Base-by-base conservation (phyloP, 2,329 filamentous ascomycete species). In the Aspergillus pseudotamarii region DNA sequence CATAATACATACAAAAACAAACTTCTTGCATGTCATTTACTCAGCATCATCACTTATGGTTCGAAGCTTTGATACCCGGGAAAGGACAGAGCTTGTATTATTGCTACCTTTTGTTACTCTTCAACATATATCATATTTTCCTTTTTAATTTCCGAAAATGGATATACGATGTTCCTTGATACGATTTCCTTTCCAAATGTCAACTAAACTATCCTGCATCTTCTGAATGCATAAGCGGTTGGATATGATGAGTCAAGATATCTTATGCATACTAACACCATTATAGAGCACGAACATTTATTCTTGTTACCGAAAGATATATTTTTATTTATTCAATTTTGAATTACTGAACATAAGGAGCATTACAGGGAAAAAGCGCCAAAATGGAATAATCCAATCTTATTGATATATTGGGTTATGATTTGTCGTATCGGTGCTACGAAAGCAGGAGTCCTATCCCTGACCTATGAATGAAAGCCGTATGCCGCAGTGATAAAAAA, bases 361-460 rank as follows among this genome's bases (percentile, higher is more conserved):
- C 4, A 6, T 19, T 55, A 38, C 32, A 55, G 11, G 19, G 4
- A n/a, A 45, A 34, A 36, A 14, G 8, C 4, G 4, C 34, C 10
- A 56, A 46, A 34, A 57, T n/a, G 23, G 36, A 36, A 54, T 23
- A 16, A 23, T 58, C 55, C 56, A 54, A 46, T 53, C 41, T 34
- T 51, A 14, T 36, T 59, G 60, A 54, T 61, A 66, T 68, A 64
- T 56, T 51, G 63, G 64, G 65, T 73, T 71, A 71, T 73, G 69
- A 71, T 72, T 73, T 67, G 68, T 72, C 69, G 63, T 73, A 65
- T 70, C 66, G 65, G 61, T 71, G 71, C 71, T 73, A 62, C 50
- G 46, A 46, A 46, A 59, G 30, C 45, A 55, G 36, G n/a, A 55
- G 9, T 55, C 51, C 51, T 38, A 36, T 55, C 51, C 51, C 26